Percentiles rank a stretch among this genome's conserved stretches.
phyloP scores from a whole-genome alignment of 106 monocot genomes.

The Dactylorhiza incarnata region DNA sequence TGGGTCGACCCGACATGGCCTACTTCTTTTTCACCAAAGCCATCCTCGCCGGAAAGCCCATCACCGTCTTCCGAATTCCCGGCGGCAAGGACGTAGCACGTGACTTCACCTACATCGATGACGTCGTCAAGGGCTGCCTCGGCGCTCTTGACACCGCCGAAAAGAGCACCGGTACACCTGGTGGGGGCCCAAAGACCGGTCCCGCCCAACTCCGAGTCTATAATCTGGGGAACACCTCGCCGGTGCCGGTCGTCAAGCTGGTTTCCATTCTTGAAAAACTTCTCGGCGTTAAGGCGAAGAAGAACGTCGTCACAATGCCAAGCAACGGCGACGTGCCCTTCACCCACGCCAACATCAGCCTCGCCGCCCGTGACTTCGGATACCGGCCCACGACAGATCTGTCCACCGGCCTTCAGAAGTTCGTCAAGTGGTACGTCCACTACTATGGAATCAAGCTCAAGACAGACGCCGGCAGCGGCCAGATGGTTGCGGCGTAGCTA shows the following conservation, averaged over 20 bases:
- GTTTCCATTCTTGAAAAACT: slow-evolving; percentile 9
- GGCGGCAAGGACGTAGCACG: slow-evolving; percentile 15
- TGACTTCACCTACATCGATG: slow-evolving; percentile 19
- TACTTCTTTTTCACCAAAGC: slow-evolving; percentile 36
- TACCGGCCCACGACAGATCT: slow-evolving; percentile 13
- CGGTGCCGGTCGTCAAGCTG: slow-evolving; percentile 6
- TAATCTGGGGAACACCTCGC: slow-evolving; percentile 15
- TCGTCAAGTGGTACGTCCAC: slow-evolving; percentile 13
- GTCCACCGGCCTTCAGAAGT: slow-evolving; percentile 9
- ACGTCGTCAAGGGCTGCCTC: slow-evolving; percentile 14
- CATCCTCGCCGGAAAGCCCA: slow-evolving; percentile 16
- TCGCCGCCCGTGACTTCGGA: slow-evolving; percentile 8
- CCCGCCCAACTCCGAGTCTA: slow-evolving; percentile 12
- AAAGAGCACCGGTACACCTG: too few relatives aligned
- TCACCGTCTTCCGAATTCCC: slow-evolving; percentile 10
- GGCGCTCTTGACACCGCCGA: slow-evolving; percentile 15
- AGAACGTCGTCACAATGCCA: slow-evolving; percentile 12
- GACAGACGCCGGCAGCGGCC: neutral
- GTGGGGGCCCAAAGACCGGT: slow-evolving; percentile 7
- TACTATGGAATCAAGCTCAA: slow-evolving; percentile 14
- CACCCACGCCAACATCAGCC: slow-evolving; percentile 15
- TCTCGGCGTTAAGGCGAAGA: slow-evolving; percentile 11
- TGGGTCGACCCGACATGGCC: slow-evolving; percentile 46
- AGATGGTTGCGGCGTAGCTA: too few relatives aligned
- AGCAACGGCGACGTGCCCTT: slow-evolving; percentile 14